Evolutionary conservation across 306 rosid genomes (phyloP), one percentile per base, ranked within the genome.

Genomic region (Vachellia pachyceras): DNA sequence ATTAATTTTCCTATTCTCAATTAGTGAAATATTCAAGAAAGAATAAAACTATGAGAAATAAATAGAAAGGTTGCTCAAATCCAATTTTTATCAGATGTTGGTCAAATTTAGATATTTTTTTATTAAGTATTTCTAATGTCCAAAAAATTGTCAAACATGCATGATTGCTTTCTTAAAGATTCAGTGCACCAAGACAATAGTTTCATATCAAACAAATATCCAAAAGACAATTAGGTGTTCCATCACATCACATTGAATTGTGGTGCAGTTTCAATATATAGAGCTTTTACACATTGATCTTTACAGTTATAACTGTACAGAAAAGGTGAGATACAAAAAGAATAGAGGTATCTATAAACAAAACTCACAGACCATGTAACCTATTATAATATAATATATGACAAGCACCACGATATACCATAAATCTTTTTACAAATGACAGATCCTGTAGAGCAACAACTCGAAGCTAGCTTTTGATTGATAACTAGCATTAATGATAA

Each of bases 401-500:
- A 81, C 60, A 83, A 71, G 80, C 85, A 72, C 65, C 76, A 76
- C 47, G 72, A 72, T 42, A 83, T 91, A 93, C 97, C 97, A 84
- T 82, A 88, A 90, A 78, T 88, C 90, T 75, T 88, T 91, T 79
- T 91, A n/a, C 94, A 78, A 88, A 80, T 42, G 93, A 86, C 41
- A 77, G 66, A 80, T 91, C 92, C 42, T 79, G 88, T 69, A 93
- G 92, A 86, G 91, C 90, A 33, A 91, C 97, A 78, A 80, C 87
- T 76, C 94, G 92, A 87, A n/a, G n/a, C n/a, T n/a, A 93, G 94
- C 92, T 91, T 93, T 87, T 80, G 89, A 57, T 83, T 73, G 54
- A 91, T 75, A 77, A 91, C 90, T 67, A 79, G 91, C 94, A 93
- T 88, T 92, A 93, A 86, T 50, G 84, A 82, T 83, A 91, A 80